Conservation (phyloP, 164 flowering plant species). For the Stephania japonica region DNA sequence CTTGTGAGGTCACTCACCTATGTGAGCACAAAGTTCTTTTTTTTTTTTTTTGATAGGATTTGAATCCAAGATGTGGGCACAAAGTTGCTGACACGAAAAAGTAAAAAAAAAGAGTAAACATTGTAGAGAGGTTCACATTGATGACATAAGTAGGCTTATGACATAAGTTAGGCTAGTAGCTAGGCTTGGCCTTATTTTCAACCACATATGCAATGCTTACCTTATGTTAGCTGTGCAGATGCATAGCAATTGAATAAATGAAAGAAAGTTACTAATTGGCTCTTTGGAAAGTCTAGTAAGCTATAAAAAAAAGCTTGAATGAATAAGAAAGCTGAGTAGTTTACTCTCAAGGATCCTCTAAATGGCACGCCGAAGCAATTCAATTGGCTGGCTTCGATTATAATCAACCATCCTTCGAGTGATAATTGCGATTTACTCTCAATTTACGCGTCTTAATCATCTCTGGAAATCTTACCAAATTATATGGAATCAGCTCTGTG, state of each 20-base stretch:
- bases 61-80: too few relatives aligned
- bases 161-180: constrained; percentile 1
- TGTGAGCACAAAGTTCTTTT: too few relatives aligned
- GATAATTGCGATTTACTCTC: neutral
- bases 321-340: neutral
- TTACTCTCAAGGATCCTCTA: neutral
- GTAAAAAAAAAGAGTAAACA: neutral
- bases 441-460: too few relatives aligned
- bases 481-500: too few relatives aligned
- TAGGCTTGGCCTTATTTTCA: neutral
- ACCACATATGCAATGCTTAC: neutral
- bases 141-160: constrained; percentile 2
- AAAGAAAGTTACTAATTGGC: neutral
- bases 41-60: too few relatives aligned
- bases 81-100: neutral
- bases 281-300: neutral
- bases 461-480: too few relatives aligned
- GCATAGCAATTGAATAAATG: too few relatives aligned
- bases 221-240: too few relatives aligned
- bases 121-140: neutral
- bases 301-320: neutral
- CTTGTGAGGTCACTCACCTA: neutral
- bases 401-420: neutral
- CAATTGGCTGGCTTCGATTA: neutral
- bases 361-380: neutral